phyloP scores from a whole-genome alignment of 148 eudicot genomes.

The Vaccinium myrtillus region DNA sequence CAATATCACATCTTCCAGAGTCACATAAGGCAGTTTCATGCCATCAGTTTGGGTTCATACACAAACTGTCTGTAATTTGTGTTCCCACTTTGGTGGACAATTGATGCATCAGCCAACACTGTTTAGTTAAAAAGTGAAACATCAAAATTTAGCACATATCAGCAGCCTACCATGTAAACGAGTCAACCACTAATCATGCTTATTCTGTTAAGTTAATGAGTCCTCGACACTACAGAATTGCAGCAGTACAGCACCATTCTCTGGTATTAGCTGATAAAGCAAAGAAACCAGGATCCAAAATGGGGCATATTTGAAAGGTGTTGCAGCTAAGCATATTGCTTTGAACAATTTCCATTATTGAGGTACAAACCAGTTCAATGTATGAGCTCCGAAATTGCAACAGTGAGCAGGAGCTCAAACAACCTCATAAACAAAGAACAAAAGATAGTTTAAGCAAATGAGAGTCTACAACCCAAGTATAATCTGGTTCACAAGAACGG shows the following conservation, averaged over 20 bases:
- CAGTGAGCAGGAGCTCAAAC: neutral
- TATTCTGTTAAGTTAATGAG: neutral
- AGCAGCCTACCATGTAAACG: neutral
- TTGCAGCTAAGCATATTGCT: constrained; percentile 12
- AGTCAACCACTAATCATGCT: neutral
- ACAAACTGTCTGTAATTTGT: neutral
- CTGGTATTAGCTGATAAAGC: neutral
- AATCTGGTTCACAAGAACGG: constrained; percentile 14
- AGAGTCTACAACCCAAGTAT: constrained; percentile 18
- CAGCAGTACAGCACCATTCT: neutral
- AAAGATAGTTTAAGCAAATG: constrained; percentile 9
- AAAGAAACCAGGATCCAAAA: neutral
- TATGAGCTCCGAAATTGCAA: constrained; percentile 12
- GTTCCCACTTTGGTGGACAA: neutral
- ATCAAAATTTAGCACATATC: neutral
- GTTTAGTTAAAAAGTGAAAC: neutral
- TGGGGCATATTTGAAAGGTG: neutral
- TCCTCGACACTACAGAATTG: neutral
- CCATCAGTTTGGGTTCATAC: neutral
- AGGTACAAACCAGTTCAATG: constrained; percentile 19
- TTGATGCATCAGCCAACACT: neutral
- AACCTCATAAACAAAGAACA: constrained; percentile 11
- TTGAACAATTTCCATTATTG: constrained; percentile 17
- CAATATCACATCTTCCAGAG: neutral
- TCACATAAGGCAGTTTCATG: neutral